phyloP scores from a whole-genome alignment of 495 filamentous ascomycete species.

The Neurospora tetraspora region DNA sequence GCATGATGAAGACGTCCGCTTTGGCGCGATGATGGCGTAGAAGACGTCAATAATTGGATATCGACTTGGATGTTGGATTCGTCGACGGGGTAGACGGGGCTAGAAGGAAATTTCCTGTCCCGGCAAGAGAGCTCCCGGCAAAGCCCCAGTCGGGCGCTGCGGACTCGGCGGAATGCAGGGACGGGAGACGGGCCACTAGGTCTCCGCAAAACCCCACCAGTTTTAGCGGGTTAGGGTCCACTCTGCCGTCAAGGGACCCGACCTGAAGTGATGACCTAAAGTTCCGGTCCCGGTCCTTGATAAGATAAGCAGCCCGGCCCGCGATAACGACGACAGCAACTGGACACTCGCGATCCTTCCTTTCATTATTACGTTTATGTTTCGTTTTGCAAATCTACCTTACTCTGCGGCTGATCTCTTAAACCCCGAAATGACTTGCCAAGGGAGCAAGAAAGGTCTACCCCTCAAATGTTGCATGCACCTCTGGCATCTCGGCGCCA shows the following conservation, averaged over 20 bases:
- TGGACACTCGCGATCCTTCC: background rate
- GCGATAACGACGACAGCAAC: background rate
- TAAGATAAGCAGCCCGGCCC: background rate
- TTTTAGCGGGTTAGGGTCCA: background rate
- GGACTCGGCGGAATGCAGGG: background rate
- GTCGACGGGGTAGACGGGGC: background rate
- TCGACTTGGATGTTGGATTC: background rate
- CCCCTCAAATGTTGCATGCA: background rate
- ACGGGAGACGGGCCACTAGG: background rate
- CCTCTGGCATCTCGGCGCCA: background rate
- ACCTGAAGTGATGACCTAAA: background rate
- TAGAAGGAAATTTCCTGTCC: background rate
- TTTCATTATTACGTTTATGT: background rate
- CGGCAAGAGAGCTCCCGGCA: background rate
- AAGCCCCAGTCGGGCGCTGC: background rate
- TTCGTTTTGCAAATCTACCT: background rate
- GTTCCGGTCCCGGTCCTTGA: background rate
- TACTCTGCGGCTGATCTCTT: too few species aligned
- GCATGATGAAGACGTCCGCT: constrained; percentile 30
- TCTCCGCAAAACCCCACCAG: background rate
- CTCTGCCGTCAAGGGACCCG: background rate
- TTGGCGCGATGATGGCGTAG: background rate
- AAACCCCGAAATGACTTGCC: background rate
- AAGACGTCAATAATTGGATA: background rate
- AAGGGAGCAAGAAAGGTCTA: background rate